phyloP scores from a whole-genome alignment of 2,329 filamentous ascomycete genomes.

The Metarhizium rileyi region DNA sequence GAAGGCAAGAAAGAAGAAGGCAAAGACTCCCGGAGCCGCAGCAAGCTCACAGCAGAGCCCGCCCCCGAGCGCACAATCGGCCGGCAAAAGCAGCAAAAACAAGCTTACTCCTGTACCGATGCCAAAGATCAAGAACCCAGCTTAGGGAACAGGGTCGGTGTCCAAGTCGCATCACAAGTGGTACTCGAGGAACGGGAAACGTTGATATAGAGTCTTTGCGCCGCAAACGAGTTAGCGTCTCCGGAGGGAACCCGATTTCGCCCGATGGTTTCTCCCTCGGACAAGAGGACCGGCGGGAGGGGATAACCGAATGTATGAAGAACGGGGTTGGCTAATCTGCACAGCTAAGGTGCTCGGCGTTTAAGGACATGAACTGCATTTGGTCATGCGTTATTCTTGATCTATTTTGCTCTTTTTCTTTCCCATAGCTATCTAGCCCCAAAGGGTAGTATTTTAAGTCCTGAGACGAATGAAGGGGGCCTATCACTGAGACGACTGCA shows the following conservation, averaged over 20 bases:
- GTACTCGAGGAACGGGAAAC: background rate
- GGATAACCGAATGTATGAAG: background rate
- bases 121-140: slow-evolving; percentile 12
- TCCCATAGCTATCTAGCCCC: background rate
- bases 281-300: background rate
- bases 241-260: background rate
- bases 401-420: background rate
- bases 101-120: slow-evolving; percentile 18
- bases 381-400: background rate
- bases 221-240: background rate
- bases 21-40: slow-evolving; percentile 12
- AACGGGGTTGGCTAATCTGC: background rate
- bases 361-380: background rate
- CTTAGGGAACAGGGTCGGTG: slow-evolving; percentile 12
- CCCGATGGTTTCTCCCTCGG: background rate
- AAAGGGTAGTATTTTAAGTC: too few relatives aligned
- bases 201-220: background rate
- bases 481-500: too few relatives aligned
- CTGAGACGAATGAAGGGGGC: too few relatives aligned
- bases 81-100: slow-evolving; percentile 6
- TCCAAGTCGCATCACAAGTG: background rate
- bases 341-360: slow-evolving; percentile 7
- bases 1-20: slow-evolving; percentile 21
- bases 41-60: slow-evolving; percentile 10
- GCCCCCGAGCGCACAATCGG: slow-evolving; percentile 12